phyloP scores from a whole-genome alignment of 78 protist genomes.

The Blattamonas nauphoetae region DNA sequence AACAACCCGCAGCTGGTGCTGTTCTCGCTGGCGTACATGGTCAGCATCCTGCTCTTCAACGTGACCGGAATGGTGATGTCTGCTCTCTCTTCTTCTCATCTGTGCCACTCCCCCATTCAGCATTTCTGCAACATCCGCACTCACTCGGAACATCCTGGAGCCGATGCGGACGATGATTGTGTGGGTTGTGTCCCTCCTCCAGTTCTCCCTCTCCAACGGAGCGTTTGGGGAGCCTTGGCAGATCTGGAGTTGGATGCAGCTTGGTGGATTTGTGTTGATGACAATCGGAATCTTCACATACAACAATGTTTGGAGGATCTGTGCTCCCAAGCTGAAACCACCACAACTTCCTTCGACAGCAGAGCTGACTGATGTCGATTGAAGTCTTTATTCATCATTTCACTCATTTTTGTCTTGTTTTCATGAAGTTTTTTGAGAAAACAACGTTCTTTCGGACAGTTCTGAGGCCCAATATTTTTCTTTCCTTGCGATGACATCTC shows the following conservation, averaged over 20 bases:
- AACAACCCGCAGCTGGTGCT: background rate
- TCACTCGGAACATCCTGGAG: constrained; percentile 31
- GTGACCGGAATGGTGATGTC: constrained; percentile 21
- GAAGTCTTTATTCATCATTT: too few relatives aligned
- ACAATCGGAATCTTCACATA: background rate
- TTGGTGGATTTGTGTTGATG: background rate
- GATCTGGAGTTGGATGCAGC: constrained; percentile 28
- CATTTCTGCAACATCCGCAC: constrained; percentile 7
- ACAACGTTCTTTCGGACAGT: too few relatives aligned
- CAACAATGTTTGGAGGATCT: too few relatives aligned
- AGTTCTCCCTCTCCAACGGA: background rate
- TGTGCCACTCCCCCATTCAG: background rate
- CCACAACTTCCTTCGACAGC: too few relatives aligned
- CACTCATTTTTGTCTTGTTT: too few relatives aligned
- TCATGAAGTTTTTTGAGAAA: too few relatives aligned
- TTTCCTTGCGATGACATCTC: too few relatives aligned
- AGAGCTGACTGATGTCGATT: too few relatives aligned
- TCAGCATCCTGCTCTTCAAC: constrained; percentile 21
- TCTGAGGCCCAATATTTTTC: too few relatives aligned
- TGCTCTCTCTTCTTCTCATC: background rate
- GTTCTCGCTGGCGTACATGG: background rate
- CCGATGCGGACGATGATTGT: constrained; percentile 26
- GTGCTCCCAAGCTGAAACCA: too few relatives aligned
- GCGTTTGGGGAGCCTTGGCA: constrained; percentile 31
- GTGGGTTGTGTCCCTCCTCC: constrained; percentile 23